A percentile compares a stretch with the other conserved stretches of the same genome.
Conservation (phyloP, 371 early-diverging fungal genomes). For the Syncephalastrum sp. region DNA sequence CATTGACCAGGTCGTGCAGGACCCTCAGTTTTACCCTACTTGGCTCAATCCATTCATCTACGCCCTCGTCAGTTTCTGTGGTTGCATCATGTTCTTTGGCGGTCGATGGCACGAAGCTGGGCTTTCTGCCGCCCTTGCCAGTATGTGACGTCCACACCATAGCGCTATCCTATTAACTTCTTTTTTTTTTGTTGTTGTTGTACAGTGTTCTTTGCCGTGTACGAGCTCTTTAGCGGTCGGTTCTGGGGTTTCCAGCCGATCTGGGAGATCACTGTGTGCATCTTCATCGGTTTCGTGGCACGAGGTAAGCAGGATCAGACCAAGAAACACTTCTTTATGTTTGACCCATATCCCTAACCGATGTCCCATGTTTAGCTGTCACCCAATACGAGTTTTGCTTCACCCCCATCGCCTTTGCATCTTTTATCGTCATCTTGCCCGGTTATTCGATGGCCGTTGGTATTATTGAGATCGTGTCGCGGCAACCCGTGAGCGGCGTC, state of each 20-base stretch:
- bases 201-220: conserved; percentile 22
- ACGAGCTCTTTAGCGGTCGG: conserved; percentile 19
- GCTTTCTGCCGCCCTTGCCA: conserved; percentile 35
- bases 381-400: conserved; percentile 40
- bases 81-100: conserved; percentile 45
- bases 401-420: conserved; percentile 46
- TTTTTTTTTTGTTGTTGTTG: background rate
- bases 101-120: conserved; percentile 41
- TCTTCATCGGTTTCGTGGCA: conserved; percentile 21
- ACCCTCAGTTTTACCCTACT: conserved; percentile 40
- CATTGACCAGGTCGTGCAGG: conserved; percentile 34
- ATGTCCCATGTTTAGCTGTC: background rate
- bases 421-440: conserved; percentile 65
- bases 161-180: too few relatives aligned
- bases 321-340: too few relatives aligned
- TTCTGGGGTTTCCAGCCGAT: conserved; percentile 20
- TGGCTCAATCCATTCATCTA: conserved; percentile 51
- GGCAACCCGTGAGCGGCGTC: conserved; percentile 83
- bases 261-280: conserved; percentile 23
- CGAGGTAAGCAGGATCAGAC: conserved; percentile 7
- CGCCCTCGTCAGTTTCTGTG: conserved; percentile 50
- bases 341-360: too few relatives aligned
- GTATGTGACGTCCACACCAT: conserved; percentile 17
- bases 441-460: conserved; percentile 74
- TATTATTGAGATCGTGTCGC: conserved; percentile 80